phyloP scores from a whole-genome alignment of 169 alveolate genomes.

The Plasmodium cynomolgi region DNA sequence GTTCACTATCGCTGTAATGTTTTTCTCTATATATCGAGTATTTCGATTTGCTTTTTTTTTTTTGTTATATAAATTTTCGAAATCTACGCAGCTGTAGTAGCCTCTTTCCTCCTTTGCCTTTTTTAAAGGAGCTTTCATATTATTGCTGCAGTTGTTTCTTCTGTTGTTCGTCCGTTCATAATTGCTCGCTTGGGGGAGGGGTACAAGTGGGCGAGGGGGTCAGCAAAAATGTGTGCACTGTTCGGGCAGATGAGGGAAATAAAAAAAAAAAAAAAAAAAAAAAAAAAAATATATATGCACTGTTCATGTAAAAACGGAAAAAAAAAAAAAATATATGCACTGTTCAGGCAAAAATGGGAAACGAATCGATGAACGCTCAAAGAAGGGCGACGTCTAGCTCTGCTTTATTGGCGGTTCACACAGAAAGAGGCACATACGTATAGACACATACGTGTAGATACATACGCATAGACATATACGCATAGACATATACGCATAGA shows the following conservation, averaged over 20 bases:
- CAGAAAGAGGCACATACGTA: not conserved
- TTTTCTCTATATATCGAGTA: constrained; percentile 47
- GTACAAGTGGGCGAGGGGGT: not conserved
- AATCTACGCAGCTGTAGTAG: constrained; percentile 67
- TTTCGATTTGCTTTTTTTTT: constrained; percentile 50
- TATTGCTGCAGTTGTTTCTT: not conserved
- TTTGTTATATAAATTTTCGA: constrained; percentile 66
- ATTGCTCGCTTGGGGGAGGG: not conserved
- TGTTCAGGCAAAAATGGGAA: not conserved
- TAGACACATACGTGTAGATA: not conserved
- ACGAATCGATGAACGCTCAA: not conserved
- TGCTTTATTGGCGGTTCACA: not conserved
- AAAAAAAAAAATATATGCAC: not conserved
- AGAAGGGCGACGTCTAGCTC: not conserved
- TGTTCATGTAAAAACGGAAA: not conserved
- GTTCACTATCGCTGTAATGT: constrained; percentile 57
- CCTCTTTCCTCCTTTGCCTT: constrained; percentile 55
- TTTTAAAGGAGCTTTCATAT: constrained; percentile 58
- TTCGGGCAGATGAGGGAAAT: not conserved
- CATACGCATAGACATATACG: not conserved
- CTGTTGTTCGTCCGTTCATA: not conserved
- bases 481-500: too few relatives aligned
- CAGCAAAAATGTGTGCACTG: not conserved
- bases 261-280: not conserved
- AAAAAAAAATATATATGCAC: too few relatives aligned